Percentiles rank a stretch among this genome's conserved stretches.
These are phyloP conservation scores for Orobanche coerulescens DNA, from an alignment of 257 asterid species.

Conservation along the genomic window DNA sequence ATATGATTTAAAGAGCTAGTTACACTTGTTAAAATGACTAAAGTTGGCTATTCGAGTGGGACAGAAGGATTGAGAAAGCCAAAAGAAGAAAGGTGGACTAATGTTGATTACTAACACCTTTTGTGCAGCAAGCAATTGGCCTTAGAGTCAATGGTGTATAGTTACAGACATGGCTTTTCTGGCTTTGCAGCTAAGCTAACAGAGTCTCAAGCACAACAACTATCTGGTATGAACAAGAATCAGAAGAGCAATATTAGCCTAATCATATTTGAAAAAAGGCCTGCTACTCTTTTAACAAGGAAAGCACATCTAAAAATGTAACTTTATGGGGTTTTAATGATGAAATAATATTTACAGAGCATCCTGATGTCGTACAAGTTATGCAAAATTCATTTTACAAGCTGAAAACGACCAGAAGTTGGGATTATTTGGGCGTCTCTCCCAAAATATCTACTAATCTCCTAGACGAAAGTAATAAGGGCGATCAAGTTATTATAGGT, in stretches of 20 bases:
- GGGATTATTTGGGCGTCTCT: constrained; percentile 54
- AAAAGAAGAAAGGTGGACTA: not conserved
- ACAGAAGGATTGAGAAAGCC: too few species aligned
- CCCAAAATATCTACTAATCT: constrained; percentile 25
- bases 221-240: constrained; percentile 23
- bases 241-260: not conserved
- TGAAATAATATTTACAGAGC: constrained; percentile 27
- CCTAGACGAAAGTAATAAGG: constrained; percentile 31
- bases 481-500: constrained; percentile 46
- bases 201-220: constrained; percentile 33
- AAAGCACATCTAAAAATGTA: too few species aligned
- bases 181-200: constrained; percentile 57
- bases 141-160: constrained; percentile 35
- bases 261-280: too few species aligned
- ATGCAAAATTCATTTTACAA: constrained; percentile 33
- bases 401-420: constrained; percentile 54
- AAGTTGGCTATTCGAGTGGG: too few species aligned
- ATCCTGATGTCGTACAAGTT: constrained; percentile 40
- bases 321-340: constrained; percentile 11
- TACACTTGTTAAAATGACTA: too few species aligned
- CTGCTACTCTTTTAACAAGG: too few species aligned
- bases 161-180: constrained; percentile 50
- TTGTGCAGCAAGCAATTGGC: constrained; percentile 39
- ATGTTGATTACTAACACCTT: not conserved
- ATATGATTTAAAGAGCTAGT: too few species aligned